Evolutionary conservation across 306 rosid species (phyloP), one percentile per base, ranked within the genome.

Genomic region (Morella rubra): DNA sequence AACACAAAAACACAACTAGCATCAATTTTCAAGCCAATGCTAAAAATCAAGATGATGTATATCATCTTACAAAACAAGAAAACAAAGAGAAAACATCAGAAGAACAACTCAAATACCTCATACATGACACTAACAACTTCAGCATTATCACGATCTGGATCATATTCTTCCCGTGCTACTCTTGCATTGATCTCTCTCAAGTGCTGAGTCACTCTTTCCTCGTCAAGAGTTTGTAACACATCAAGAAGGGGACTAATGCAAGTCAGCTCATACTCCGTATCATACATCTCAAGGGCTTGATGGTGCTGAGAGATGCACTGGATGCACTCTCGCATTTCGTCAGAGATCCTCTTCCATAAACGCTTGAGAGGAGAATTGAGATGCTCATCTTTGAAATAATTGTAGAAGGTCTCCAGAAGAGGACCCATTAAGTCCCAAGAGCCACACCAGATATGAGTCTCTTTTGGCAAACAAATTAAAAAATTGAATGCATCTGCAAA

Each of bases 381-480:
- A 71, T 86, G 81, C 64, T 90, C 89, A 46, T 92, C 91, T 86
- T 90, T 92, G 80, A 82, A 85, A 85, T 84, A 94, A 86, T 92
- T 94, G 89, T 90, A 94, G 83, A 94, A 94, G 5, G 98, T 92
- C 86, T 94, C 98, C 73, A 94, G 76, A 75, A 94, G 93, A 56
- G 97, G 98, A 42, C 91, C 94, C 97, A 94, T 94, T 79, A 94
- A 53, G 68, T 94, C 98, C 95, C 91, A 88, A 11, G 81, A 83
- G 69, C 86, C 96, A 86, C 98, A 94, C 98, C 98, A 94, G 71
- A 94, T 85, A 83, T 94, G 98, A 81, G 75, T 83, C 51, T 89
- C 93, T 79, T 71, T 58, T 2, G 96, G 91, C 86, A 92, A 79
- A 79, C 78, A 77, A 44, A 90, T 90, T 83, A 94, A 84, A 75